Conservation (phyloP, 1,284 basidiomycete species). For the Moesziomyces parantarcticus region DNA sequence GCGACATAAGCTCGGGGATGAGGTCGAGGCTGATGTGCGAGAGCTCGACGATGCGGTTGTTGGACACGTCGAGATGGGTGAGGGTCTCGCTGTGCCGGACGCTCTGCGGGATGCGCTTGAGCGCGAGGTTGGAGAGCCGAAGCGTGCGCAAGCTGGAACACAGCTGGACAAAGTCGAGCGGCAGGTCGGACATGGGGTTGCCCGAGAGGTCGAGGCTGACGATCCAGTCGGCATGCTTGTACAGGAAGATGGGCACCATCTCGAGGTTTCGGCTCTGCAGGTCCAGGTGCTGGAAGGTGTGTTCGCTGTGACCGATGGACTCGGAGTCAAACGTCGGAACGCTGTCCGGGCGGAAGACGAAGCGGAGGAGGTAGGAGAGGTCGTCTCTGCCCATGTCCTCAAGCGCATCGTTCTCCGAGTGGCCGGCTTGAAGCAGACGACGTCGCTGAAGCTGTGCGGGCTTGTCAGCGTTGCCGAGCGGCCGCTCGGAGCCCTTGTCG, state of each 20-base stretch:
- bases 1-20: slow-evolving; percentile 77
- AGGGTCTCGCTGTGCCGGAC: slow-evolving; percentile 81
- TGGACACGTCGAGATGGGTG: slow-evolving; percentile 87
- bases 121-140: slow-evolving; percentile 88
- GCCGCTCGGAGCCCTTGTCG: slow-evolving; percentile 65
- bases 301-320: slow-evolving; percentile 59
- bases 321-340: slow-evolving; percentile 67
- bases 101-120: slow-evolving; percentile 90
- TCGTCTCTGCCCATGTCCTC: slow-evolving; percentile 85
- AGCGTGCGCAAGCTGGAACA: slow-evolving; percentile 87
- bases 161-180: slow-evolving; percentile 93
- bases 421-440: slow-evolving; percentile 89
- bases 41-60: slow-evolving; percentile 90
- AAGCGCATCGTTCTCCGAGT: slow-evolving; percentile 81
- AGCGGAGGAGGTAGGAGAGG: slow-evolving; percentile 85
- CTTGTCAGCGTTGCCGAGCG: slow-evolving; percentile 76
- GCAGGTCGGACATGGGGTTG: slow-evolving; percentile 96
- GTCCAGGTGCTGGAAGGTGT: slow-evolving; percentile 81
- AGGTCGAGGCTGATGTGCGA: slow-evolving; percentile 85
- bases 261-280: slow-evolving; percentile 84
- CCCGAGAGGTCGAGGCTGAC: slow-evolving; percentile 88
- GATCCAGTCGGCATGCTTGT: slow-evolving; percentile 87
- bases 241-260: slow-evolving; percentile 89
- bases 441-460: slow-evolving; percentile 87
- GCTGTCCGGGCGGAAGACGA: slow-evolving; percentile 79